Evolutionary conservation across 345 rosid genomes (phyloP), one percentile per base, ranked within the genome.

Genomic region (Kernera saxatilis): DNA sequence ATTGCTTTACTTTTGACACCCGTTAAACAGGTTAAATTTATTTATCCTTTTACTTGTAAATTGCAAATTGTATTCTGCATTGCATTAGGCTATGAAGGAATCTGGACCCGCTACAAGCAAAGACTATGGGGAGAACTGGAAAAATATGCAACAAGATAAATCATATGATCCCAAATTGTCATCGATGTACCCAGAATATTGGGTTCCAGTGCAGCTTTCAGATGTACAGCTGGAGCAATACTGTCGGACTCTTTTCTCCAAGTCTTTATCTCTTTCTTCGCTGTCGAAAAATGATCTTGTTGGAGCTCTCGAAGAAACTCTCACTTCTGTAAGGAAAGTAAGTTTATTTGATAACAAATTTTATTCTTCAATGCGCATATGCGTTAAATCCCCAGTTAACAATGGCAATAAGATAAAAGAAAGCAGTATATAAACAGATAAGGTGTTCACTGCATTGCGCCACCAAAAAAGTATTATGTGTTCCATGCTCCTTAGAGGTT

Each of bases 131-230:
- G 83, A 82, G 64, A 66, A 58, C 61, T 19, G 41, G 48, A 33
- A 46, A 57, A 65, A 55, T 44, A 58, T 63, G 7, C 80, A 75
- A 73, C 65, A 22, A 6, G 52, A 46, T 54, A 79, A 48, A 52
- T 46, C 80, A 73, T 43, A 72, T 67, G 83, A 73, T 7, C 66
- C 81, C 83, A 84, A 77, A 79, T 61, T 54, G 12, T 85, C 82
- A 13, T 85, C 87, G 27, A 74, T 82, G 78, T 85, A 87, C 82
- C 56, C 70, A 5, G 99, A 94, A 83, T 91, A 84, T 62, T 91
- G 98, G 99, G 88, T 94, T 71, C 99, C 99, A 44, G 89, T 83
- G 36, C 83, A 80, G 74, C 72, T 94, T 77, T 91, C 98, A 37
- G 64, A 81, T 71, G 78, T 90, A 76, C 99, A 94, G 80, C 87